Evolutionary conservation across 768 basidiomycete genomes (phyloP), one percentile per base, ranked within the genome.

Genomic region (Lentinula sp.): DNA sequence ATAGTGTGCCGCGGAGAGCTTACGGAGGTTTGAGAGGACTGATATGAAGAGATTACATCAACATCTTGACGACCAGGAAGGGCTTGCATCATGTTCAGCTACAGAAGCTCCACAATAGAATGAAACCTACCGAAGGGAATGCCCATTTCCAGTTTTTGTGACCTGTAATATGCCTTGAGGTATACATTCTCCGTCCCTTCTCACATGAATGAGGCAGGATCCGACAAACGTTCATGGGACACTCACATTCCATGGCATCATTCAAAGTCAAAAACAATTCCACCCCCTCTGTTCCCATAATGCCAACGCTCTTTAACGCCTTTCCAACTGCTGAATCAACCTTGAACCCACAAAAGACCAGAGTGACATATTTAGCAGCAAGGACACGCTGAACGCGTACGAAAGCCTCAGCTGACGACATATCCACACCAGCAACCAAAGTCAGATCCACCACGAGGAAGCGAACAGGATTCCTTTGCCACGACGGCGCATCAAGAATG

Each of bases 151-250:
- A 79, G 70, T 66, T 87, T 87, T 68, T 85, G 84, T 0, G 84
- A 81, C 62, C 78, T 76, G 64, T 90, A 89, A 90, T 89, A 91
- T 7, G 90, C 87, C 57, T 82, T 83, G 63, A 98, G 69, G 74
- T 97, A 97, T 0, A 85, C 90, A 73, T 98, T 98, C 75, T 98
- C 95, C 0, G 93, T 95, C 95, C 95, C 91, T 82, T n/a, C 59
- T 55, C 48, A 59, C 28, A 28, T 2, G 4, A 28, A 28, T 42
- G 13, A 54, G 28, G n/a, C 8, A 20, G 23, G 45, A 66, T 51
- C 39, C 23, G 18, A 13, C 49, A 43, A 8, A 37, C 9, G 10
- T 15, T 20, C 41, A 12, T 46, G 51, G 39, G 42, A 50, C 28
- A 78, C 90, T 70, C 68, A 91, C 91, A 96, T 73, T 98, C 96